phyloP scores from a whole-genome alignment of 768 basidiomycete species.

The Pleurotus tuoliensis region DNA sequence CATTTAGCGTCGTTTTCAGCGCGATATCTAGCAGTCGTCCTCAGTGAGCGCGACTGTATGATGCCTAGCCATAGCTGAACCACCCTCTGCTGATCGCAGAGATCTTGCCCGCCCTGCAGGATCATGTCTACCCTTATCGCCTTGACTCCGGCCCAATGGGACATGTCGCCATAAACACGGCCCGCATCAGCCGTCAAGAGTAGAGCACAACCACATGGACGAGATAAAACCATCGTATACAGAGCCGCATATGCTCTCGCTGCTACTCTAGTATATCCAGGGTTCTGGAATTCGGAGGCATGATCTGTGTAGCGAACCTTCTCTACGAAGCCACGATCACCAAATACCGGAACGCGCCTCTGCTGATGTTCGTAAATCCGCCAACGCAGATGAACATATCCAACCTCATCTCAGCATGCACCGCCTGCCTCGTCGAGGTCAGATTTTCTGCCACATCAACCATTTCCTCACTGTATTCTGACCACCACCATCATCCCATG shows the following conservation, averaged over 20 bases:
- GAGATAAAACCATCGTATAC: not conserved
- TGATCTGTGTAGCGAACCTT: conserved; percentile 21
- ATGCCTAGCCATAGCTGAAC: too few relatives aligned
- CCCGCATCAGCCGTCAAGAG: not conserved
- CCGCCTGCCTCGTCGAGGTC: conserved; percentile 5
- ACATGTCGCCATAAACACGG: not conserved
- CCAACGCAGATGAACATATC: not conserved
- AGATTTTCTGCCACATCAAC: too few relatives aligned
- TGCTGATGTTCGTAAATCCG: conserved; percentile 1
- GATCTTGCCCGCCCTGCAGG: not conserved
- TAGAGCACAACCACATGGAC: not conserved
- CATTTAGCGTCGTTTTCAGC: too few relatives aligned
- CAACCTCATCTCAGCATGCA: not conserved
- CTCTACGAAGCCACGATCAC: conserved; percentile 28
- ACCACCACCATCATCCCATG: too few relatives aligned
- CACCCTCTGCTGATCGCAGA: too few relatives aligned
- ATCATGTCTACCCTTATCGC: not conserved
- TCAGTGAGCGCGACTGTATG: too few relatives aligned
- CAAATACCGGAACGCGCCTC: conserved; percentile 17
- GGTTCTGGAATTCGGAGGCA: conserved; percentile 25
- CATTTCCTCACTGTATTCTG: not conserved
- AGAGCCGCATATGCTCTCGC: not conserved
- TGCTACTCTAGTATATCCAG: conserved; percentile 12
- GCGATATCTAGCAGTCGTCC: too few relatives aligned
- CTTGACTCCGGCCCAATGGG: not conserved